A percentile compares a stretch with the other conserved stretches of the same genome.
Evolutionary conservation across 2,329 filamentous ascomycete genomes (phyloP).

Genomic region (Dothidotthia symphoricarpi): DNA sequence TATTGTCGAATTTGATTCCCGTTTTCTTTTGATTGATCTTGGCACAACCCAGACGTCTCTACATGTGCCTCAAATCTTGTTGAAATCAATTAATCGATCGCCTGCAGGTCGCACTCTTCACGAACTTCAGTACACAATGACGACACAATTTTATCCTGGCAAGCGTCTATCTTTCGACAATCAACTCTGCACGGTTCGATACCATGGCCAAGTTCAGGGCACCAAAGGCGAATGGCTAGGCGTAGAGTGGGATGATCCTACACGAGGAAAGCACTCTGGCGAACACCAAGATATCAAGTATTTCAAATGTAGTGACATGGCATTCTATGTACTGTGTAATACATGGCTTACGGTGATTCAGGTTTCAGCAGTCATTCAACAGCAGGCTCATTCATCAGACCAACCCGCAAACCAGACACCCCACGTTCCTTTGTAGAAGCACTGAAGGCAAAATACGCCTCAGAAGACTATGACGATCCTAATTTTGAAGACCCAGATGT

Average conservation of each 20-base stretch:
- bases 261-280: constrained; percentile 86
- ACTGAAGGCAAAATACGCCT: constrained; percentile 78
- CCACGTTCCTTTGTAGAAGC: constrained; percentile 75
- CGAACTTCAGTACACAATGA: too few relatives aligned
- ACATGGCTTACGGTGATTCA: constrained; percentile 31
- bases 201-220: constrained; percentile 71
- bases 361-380: constrained; percentile 63
- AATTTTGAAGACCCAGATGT: constrained; percentile 39
- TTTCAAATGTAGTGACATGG: constrained; percentile 65
- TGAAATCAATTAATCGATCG: background rate
- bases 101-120: background rate
- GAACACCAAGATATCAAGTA: constrained; percentile 75
- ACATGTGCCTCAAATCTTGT: too few relatives aligned
- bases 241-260: constrained; percentile 92
- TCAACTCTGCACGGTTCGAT: constrained; percentile 79
- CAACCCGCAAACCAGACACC: constrained; percentile 66
- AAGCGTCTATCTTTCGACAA: constrained; percentile 79
- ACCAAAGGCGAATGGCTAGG: constrained; percentile 83
- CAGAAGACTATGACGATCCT: constrained; percentile 43
- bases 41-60: too few relatives aligned
- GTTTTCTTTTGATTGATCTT: too few relatives aligned
- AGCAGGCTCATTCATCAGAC: constrained; percentile 83
- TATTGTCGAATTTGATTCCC: too few relatives aligned
- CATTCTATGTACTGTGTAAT: background rate
- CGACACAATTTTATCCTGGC: constrained; percentile 52